These are phyloP conservation scores for Saccharomycopsis babjevae DNA, from an alignment of 805 yeast species.

Conservation along the genomic window DNA sequence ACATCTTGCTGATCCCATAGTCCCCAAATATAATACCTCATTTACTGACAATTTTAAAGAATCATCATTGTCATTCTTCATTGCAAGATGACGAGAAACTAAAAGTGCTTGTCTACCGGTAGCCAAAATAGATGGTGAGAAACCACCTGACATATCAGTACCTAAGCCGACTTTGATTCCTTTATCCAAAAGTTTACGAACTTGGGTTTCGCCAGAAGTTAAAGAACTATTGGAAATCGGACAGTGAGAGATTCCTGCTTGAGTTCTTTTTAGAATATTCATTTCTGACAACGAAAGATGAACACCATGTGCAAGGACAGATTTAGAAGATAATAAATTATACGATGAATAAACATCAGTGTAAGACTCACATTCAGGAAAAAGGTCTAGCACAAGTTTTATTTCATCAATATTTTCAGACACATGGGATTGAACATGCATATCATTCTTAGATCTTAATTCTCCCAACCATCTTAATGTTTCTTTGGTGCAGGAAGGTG, in stretches of 20 bases:
- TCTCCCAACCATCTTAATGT: constrained; percentile 56
- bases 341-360: constrained; percentile 67
- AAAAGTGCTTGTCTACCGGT: constrained; percentile 61
- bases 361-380: constrained; percentile 61
- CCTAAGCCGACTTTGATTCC: constrained; percentile 74
- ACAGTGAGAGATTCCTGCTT: constrained; percentile 81
- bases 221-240: constrained; percentile 85
- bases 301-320: constrained; percentile 84
- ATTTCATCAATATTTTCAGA: constrained; percentile 73
- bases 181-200: constrained; percentile 54
- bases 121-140: constrained; percentile 50
- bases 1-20: constrained; percentile 83
- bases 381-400: constrained; percentile 57
- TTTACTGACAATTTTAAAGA: constrained; percentile 45
- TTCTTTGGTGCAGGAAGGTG: constrained; percentile 69
- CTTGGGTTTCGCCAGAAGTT: constrained; percentile 84
- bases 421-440: constrained; percentile 86
- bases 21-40: constrained; percentile 74
- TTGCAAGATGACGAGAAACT: constrained; percentile 62
- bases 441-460: constrained; percentile 34
- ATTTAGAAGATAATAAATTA: constrained; percentile 48
- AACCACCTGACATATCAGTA: constrained; percentile 74
- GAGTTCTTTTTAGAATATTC: constrained; percentile 38
- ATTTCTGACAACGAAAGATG: constrained; percentile 63
- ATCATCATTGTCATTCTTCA: constrained; percentile 38